A percentile compares a stretch with the other conserved stretches of the same genome.
phyloP scores from a whole-genome alignment of 805 yeast genomes.

The Cyberlindnera suaveolens region DNA sequence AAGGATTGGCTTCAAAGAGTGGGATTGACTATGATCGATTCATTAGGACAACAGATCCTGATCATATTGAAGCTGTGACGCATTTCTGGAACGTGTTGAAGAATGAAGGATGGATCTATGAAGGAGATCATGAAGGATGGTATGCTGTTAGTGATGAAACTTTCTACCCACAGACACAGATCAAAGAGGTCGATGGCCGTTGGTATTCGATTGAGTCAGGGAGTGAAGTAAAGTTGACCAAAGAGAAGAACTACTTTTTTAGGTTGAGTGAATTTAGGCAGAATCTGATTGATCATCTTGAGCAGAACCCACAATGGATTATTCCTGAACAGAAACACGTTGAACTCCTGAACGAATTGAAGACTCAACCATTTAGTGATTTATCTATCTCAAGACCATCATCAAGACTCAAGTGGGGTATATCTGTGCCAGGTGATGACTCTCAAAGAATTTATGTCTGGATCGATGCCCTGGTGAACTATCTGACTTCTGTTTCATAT shows the following conservation, averaged over 20 bases:
- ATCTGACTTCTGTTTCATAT: conserved; percentile 67
- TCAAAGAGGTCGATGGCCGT: conserved; percentile 32
- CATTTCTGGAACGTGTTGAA: conserved; percentile 62
- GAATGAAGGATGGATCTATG: conserved; percentile 62
- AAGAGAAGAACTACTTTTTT: conserved; percentile 86
- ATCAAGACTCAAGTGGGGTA: conserved; percentile 80
- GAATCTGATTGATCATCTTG: conserved; percentile 42
- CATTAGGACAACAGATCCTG: conserved; percentile 84
- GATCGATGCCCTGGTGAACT: conserved; percentile 92
- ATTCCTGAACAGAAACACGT: conserved; percentile 52
- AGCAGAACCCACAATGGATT: conserved; percentile 52
- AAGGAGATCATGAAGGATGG: conserved; percentile 90
- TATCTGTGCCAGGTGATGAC: conserved; percentile 75
- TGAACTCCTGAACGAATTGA: conserved; percentile 54
- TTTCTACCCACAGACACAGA: conserved; percentile 80
- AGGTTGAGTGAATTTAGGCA: conserved; percentile 56
- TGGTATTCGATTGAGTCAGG: conserved; percentile 61
- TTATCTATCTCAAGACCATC: conserved; percentile 85
- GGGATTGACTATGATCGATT: conserved; percentile 65
- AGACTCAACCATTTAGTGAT: conserved; percentile 45
- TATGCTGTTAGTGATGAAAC: conserved; percentile 92
- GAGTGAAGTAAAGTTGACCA: conserved; percentile 65
- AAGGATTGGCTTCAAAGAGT: conserved; percentile 50
- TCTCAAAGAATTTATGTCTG: conserved; percentile 87
- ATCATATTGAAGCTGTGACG: conserved; percentile 62